A percentile compares a stretch with the other conserved stretches of the same genome.
These are phyloP conservation scores for Knoxdaviesia capensis DNA, from an alignment of 2,329 filamentous ascomycete species.

Conservation along the genomic window DNA sequence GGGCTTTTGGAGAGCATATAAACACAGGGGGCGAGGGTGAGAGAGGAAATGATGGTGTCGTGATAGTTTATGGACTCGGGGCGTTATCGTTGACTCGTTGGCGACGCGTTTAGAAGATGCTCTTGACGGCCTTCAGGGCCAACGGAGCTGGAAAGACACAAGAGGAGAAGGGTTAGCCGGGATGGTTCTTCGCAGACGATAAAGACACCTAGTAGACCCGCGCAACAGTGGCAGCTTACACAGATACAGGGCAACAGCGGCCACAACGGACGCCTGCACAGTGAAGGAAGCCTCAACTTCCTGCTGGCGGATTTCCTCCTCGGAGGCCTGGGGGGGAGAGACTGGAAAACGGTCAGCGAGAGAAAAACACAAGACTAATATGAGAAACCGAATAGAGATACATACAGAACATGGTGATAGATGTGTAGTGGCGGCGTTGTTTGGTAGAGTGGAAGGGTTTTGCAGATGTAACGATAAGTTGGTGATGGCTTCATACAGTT, in stretches of 20 bases:
- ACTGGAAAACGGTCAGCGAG: constrained; percentile 17
- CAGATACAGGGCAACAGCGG: constrained; percentile 51
- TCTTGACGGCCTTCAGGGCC: constrained; percentile 29
- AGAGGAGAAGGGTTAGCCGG: neutral
- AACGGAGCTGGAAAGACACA: constrained; percentile 28
- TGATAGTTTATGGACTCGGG: too few relatives aligned
- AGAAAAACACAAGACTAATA: neutral
- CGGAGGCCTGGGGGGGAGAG: constrained; percentile 47
- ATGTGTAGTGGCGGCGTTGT: neutral
- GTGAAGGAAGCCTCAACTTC: constrained; percentile 48
- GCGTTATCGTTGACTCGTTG: neutral
- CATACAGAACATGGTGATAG: constrained; percentile 3
- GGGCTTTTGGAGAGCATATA: too few relatives aligned
- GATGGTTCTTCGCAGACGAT: neutral
- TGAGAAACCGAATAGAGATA: neutral
- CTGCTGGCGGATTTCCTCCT: constrained; percentile 48
- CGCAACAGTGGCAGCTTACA: constrained; percentile 33
- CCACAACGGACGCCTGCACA: constrained; percentile 45
- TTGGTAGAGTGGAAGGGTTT: too few relatives aligned
- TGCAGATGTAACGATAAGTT: too few relatives aligned
- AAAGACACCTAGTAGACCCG: neutral
- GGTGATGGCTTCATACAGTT: too few relatives aligned
- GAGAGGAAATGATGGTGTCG: too few relatives aligned
- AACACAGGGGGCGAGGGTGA: too few relatives aligned
- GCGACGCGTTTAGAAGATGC: constrained; percentile 16